phyloP scores from a whole-genome alignment of 148 eudicot species.

The Rhododendron mucronatum region DNA sequence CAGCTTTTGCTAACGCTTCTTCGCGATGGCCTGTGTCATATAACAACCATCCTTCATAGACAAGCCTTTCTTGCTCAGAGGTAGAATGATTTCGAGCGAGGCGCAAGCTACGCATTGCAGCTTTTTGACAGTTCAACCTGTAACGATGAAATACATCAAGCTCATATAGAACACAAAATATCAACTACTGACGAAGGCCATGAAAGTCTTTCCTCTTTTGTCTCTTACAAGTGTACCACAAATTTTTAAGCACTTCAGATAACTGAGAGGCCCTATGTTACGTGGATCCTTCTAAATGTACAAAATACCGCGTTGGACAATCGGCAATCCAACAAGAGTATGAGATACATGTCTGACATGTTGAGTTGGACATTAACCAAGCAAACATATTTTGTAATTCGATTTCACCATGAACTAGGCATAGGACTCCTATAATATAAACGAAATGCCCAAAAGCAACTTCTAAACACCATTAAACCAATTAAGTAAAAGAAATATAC shows the following conservation, averaged over 20 bases:
- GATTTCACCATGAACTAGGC: neutral
- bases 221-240: neutral
- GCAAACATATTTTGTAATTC: neutral
- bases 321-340: neutral
- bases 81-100: slow-evolving; percentile 64
- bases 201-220: neutral
- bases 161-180: neutral
- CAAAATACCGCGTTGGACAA: neutral
- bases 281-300: neutral
- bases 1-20: slow-evolving; percentile 85
- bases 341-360: neutral
- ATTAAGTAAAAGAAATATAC: neutral
- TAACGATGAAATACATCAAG: neutral
- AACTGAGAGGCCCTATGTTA: neutral
- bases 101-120: slow-evolving; percentile 84
- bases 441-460: neutral
- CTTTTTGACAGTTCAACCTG: slow-evolving; percentile 83
- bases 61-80: slow-evolving; percentile 76
- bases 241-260: neutral
- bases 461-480: neutral
- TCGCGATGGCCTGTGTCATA: slow-evolving; percentile 90
- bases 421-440: neutral
- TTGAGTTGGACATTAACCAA: neutral
- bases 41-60: slow-evolving; percentile 88
- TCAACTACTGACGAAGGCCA: neutral